Evolutionary conservation across 1,139 yeast genomes (phyloP), one percentile per base, ranked within the genome.

Genomic region (Taphrina sp.): DNA sequence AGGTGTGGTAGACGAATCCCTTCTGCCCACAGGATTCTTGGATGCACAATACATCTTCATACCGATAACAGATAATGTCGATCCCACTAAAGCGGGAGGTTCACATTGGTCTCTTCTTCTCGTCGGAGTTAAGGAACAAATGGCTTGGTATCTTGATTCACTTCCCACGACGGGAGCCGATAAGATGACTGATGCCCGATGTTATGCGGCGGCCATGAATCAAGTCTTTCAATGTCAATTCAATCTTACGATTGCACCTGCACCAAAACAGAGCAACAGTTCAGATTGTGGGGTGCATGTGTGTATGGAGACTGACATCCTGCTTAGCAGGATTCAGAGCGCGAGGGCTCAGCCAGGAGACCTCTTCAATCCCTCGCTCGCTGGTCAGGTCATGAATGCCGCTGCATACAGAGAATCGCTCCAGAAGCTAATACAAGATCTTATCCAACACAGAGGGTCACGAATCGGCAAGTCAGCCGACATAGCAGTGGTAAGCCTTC

Each of bases 261-360:
- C 87, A 0, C 95, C 94, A 0, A 94, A 84, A 64, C 95, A 86
- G 67, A 72, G 73, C 38, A 85, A 85, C 65, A 85, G 87, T 0
- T 79, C 76, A 52, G 95, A 86, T 65, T 85, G 95, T 69, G 95
- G 95, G 0, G 82, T 84, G 0, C 76, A 81, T 59, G 80, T 85
- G 5, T 76, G 84, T 60, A 77, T 76, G 51, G 67, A 76, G 19
- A 73, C 80, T 5, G 46, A 49, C 23, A 28, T 49, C 10, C 39
- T 49, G 5, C 34, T 49, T n/a, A 33, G 54, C 2, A n/a, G 54
- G 26, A 7, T 49, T 24, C 46, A 39, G 28, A 34, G 7, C n/a
- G 14, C 12, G n/a, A 47, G n/a, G 37, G 34, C 19, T 17, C n/a
- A 12, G 20, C 10, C 44, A 7, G 46, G 36, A n/a, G 33, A 33